Base-by-base conservation (phyloP, 306 rosid species). In the Potentilla sterilis region DNA sequence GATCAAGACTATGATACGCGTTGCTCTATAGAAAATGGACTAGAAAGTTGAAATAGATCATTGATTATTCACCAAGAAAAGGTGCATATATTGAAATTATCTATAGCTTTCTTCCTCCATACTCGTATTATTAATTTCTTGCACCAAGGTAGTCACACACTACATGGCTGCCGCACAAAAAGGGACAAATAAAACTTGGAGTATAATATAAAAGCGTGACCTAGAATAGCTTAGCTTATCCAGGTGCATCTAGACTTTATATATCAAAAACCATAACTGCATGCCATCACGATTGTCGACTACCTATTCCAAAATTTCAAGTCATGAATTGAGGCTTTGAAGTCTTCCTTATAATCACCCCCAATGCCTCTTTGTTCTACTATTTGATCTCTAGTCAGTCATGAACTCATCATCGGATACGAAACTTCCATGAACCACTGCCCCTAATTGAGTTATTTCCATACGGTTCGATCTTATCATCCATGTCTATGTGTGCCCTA, bases 161-260 rank as follows among this genome's bases (percentile, higher is more conserved):
- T 64, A 38, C 57, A 57, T 24, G 80, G 75, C 69, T 68, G 83
- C 79, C 55, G 47, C 47, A 62, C 35, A 61, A 46, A 77, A 82
- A 74, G 51, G 51, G 79, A 74, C 87, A 74, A 67, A 64, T 19
- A 35, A 70, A 74, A 74, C 21, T 28, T 41, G 52, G 2, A 9
- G 34, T 11, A 13, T 7, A 48, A 8, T 65, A 34, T 65, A 42
- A 69, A 69, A 6, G 38, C 3, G 13, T 42, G 63, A 54, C 66
- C 66, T 11, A 21, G 37, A 28, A 4, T 52, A 3, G 13, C 18
- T 41, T 41, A n/a, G 37, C 38, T 43, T 4, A 40, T 62, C 40
- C 67, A 57, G 24, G 67, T 73, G 76, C 44, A 57, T 57, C 55
- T 7, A 5, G 42, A 73, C 76, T 55, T 16, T 35, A 32, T 35